A percentile compares a stretch with the other conserved stretches of the same genome.
Conservation (phyloP, 2,329 filamentous ascomycete species). For the Arthrocladium fulminans region DNA sequence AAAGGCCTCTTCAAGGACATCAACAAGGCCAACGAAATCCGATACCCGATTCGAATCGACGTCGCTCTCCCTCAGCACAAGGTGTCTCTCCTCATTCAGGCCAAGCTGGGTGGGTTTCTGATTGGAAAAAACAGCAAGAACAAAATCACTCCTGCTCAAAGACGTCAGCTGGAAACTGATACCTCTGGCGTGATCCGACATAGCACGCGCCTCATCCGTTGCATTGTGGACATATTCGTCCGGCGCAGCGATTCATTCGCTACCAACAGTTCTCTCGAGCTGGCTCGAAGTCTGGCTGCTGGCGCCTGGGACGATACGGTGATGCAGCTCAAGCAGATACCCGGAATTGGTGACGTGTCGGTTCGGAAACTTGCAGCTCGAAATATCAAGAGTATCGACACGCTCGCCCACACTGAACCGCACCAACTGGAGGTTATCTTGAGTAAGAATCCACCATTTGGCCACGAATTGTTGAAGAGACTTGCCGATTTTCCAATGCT, state of each 20-base stretch:
- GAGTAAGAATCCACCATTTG: constrained; percentile 75
- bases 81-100: constrained; percentile 67
- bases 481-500: constrained; percentile 64
- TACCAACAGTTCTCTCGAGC: constrained; percentile 61
- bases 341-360: constrained; percentile 65
- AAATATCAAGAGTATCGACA: constrained; percentile 62
- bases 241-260: constrained; percentile 55
- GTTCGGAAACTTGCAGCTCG: constrained; percentile 63
- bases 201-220: constrained; percentile 61
- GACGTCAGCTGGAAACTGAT: constrained; percentile 38
- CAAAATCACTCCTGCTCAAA: constrained; percentile 45
- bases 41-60: constrained; percentile 61
- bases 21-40: constrained; percentile 60
- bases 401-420: constrained; percentile 58
- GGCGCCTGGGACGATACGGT: constrained; percentile 74
- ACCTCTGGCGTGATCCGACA: constrained; percentile 58
- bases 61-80: constrained; percentile 62
- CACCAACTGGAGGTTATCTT: constrained; percentile 67
- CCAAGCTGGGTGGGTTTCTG: constrained; percentile 59
- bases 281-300: constrained; percentile 67
- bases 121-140: constrained; percentile 48
- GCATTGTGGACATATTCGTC: constrained; percentile 66
- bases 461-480: constrained; percentile 56
- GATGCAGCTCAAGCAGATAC: constrained; percentile 73
- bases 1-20: constrained; percentile 61